Evolutionary conservation across 768 basidiomycete species (phyloP).

Genomic region (Tylopilus sp.): DNA sequence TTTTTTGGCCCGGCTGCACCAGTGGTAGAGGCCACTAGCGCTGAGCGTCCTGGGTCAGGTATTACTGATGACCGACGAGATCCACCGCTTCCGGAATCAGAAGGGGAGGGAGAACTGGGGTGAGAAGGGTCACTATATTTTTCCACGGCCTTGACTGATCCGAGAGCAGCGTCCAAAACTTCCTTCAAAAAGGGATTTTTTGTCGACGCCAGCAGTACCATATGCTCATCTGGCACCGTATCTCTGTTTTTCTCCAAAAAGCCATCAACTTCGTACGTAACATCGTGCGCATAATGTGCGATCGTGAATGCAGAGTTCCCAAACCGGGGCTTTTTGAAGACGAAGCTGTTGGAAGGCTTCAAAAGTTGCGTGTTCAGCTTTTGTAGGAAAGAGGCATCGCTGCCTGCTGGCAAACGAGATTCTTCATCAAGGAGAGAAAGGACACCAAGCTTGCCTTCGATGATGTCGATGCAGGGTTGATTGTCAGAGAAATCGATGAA

Average conservation of each 20-base stretch:
- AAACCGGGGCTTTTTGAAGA: conserved; percentile 99
- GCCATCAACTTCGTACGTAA: conserved; percentile 97
- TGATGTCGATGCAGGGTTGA: conserved; percentile 97
- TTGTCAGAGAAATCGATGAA: conserved; percentile 99
- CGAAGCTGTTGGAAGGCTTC: conserved; percentile 80
- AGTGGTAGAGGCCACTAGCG: conserved; percentile 54
- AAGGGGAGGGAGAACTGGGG: conserved; percentile 71
- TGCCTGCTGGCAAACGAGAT: conserved; percentile 92
- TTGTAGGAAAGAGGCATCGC: conserved; percentile 87
- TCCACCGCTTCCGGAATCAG: conserved; percentile 72
- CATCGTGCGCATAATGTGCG: conserved; percentile 96
- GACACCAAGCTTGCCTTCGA: conserved; percentile 95
- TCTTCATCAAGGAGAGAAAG: conserved; percentile 95
- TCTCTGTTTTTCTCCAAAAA: conserved; percentile 99
- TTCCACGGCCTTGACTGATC: conserved; percentile 64
- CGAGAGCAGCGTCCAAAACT: conserved; percentile 87
- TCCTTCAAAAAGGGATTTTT: conserved; percentile 93
- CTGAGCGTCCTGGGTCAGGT: conserved; percentile 80
- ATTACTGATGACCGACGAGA: conserved; percentile 83
- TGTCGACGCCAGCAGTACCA: conserved; percentile 79
- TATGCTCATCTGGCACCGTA: conserved; percentile 98
- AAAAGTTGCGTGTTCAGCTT: conserved; percentile 84
- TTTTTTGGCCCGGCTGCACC: conserved; percentile 48
- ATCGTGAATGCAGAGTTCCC: conserved; percentile 97
- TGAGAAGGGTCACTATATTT: conserved; percentile 44